Base-by-base conservation (phyloP, 2,329 filamentous ascomycete genomes). In the Penicillium vulpinum region DNA sequence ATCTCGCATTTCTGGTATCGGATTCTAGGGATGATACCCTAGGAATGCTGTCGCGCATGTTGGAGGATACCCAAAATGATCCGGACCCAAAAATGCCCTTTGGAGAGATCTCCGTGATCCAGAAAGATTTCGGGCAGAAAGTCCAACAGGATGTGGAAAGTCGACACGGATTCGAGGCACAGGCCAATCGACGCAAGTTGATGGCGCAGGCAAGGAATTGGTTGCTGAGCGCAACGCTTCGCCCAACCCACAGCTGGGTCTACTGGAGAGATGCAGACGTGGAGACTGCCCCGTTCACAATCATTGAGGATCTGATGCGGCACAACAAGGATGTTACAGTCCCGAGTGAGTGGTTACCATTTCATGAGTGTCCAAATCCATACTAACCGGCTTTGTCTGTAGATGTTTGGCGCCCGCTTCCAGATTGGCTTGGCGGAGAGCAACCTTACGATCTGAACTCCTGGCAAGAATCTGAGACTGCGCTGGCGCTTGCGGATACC, bases 191-290 rank as follows among this genome's bases (percentile, higher is more conserved):
- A 67, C 86, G 94, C 75, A 99, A 99, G 79, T 83, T 96, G 69
- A 99, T 99, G 94, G 94, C 94, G 0, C 92, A 97, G 77, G 94
- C 94, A 49, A 85, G 94, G 61, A 99, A 99, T 76, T 99, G 94
- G 94, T 81, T 99, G 51, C 78, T 99, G 55, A 97, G 92, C 69
- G 93, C 94, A 39, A 93, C 94, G 22, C 79, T 99, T 52, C 87
- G 94, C 41, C 94, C 94, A 2, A 95, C 94, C 51, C 94, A 99
- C 73, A 97, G 92, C 62, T 99, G 94, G 94, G 94, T 99, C 10
- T 99, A 99, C 73, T 99, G 94, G 94, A 87, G 94, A 75, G 94
- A 99, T 78, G 94, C 96, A 24, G 94, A 99, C 77, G 94, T 99
- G 9, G 92, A 97, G 77, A 99, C 94, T 2, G 94, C 94, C 2